Base-by-base conservation (phyloP, 257 asterid species). In the Gynochthodes officinalis region DNA sequence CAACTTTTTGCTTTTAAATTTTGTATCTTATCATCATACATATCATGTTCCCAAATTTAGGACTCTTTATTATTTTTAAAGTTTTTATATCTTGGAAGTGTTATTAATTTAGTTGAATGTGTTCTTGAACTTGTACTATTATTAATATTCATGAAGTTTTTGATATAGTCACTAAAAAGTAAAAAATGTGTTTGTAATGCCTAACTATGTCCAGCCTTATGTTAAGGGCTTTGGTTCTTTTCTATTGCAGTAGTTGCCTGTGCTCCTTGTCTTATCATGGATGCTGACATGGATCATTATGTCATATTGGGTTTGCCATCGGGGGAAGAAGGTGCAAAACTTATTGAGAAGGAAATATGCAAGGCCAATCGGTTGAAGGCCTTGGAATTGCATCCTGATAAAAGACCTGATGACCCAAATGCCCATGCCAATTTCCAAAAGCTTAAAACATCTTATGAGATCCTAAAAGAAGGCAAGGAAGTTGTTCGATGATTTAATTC, bases 381-480 rank as follows among this genome's bases (percentile, higher is more conserved):
- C 15, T 81, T 82, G 73, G 89, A 83, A 82, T 73, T 89, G 78
- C 96, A 91, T 73, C 97, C 96, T 0, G 97, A 91, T 73, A 91
- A 91, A 82, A 84, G 89, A 54, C 92, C 67, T 0, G 89, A 89
- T 64, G 95, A 89, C 74, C 90, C 97, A 14, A 73, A 84, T 68
- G 97, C 95, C 1, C 87, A 87, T 64, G 88, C 76, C 50, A 77
- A 89, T 70, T 89, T 91, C 66, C 75, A 86, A 13, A 87, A 79
- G 83, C 96, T 91, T 49, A 83, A 81, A 74, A 82, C 85, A 33
- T 91, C 97, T 1, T 86, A 84, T 67, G 84, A 85, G 43, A 77
- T 89, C 59, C 91, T 91, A 68, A 89, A 86, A 82, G 89, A 89
- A 87, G 74, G 80, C 90, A 2, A 84, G 96, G 79, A 89, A 89